phyloP scores from a whole-genome alignment of 1,284 basidiomycete genomes.

The Sphagnurus paluster region DNA sequence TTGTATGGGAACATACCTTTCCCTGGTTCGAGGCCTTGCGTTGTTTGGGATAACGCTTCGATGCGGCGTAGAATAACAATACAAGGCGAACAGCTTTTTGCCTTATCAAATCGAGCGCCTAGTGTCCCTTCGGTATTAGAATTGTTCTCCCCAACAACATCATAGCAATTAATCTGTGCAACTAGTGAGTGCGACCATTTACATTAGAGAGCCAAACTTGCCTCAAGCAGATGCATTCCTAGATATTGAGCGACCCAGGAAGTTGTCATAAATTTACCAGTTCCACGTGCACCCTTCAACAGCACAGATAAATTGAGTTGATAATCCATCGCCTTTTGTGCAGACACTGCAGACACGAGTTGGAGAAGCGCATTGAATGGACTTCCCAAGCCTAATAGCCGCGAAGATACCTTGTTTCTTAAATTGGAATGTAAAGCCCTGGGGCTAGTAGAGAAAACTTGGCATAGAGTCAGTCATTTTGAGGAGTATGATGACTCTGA shows the following conservation, averaged over 20 bases:
- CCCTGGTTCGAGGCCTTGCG: conserved; percentile 65
- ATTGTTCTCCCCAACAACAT: conserved; percentile 81
- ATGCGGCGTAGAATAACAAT: conserved; percentile 82
- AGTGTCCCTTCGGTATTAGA: conserved; percentile 79
- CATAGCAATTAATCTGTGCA: conserved; percentile 83
- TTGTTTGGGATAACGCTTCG: conserved; percentile 80
- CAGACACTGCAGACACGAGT: conserved; percentile 56
- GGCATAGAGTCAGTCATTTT: not conserved
- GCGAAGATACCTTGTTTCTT: conserved; percentile 20
- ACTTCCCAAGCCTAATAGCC: conserved; percentile 31
- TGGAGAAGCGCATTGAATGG: conserved; percentile 47
- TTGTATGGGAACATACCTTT: conserved; percentile 49
- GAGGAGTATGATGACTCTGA: not conserved
- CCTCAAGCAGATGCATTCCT: conserved; percentile 83
- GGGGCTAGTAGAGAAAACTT: conserved; percentile 17
- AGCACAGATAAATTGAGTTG: conserved; percentile 67
- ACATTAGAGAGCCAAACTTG: conserved; percentile 29
- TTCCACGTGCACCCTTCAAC: conserved; percentile 73
- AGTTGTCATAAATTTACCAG: conserved; percentile 70
- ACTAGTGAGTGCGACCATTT: not conserved
- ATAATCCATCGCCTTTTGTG: conserved; percentile 55
- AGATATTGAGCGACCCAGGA: conserved; percentile 60
- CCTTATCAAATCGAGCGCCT: conserved; percentile 78
- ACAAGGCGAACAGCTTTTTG: conserved; percentile 81
- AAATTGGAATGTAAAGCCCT: conserved; percentile 25